phyloP scores from a whole-genome alignment of 1,139 yeast species.

The Suhomyces chickasaworum region DNA sequence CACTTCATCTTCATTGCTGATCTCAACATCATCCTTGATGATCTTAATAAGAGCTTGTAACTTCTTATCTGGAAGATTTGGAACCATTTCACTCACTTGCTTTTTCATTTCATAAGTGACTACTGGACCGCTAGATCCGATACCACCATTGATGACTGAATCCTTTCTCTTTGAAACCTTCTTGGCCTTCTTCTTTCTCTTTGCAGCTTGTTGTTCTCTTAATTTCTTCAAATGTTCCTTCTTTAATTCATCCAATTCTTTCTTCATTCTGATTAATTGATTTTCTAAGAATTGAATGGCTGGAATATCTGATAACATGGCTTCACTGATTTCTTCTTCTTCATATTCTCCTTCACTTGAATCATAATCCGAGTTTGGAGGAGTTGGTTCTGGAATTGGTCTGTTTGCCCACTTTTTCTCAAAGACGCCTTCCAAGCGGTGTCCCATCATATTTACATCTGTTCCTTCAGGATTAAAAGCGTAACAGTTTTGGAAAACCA shows the following conservation, averaged over 20 bases:
- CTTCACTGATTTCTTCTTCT: conserved; percentile 71
- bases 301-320: conserved; percentile 71
- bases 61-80: conserved; percentile 75
- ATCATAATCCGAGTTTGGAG: conserved; percentile 40
- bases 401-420: conserved; percentile 87
- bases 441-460: conserved; percentile 95
- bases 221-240: conserved; percentile 65
- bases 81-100: conserved; percentile 85
- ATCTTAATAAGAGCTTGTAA: conserved; percentile 82
- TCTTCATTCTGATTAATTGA: conserved; percentile 82
- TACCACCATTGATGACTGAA: conserved; percentile 18
- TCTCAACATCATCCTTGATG: conserved; percentile 81
- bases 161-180: conserved; percentile 23
- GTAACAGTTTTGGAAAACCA: conserved; percentile 87
- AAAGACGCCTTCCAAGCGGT: conserved; percentile 80
- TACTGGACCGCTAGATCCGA: conserved; percentile 34
- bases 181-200: conserved; percentile 50
- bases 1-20: conserved; percentile 78
- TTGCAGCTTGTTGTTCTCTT: conserved; percentile 46
- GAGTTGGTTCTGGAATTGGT: conserved; percentile 72
- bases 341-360: conserved; percentile 42
- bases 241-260: conserved; percentile 80
- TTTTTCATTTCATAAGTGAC: conserved; percentile 96
- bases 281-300: conserved; percentile 88
- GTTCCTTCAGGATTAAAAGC: conserved; percentile 93